Conservation (phyloP, 163 green algal species). For the Coccomyxa subellipsoidea region DNA sequence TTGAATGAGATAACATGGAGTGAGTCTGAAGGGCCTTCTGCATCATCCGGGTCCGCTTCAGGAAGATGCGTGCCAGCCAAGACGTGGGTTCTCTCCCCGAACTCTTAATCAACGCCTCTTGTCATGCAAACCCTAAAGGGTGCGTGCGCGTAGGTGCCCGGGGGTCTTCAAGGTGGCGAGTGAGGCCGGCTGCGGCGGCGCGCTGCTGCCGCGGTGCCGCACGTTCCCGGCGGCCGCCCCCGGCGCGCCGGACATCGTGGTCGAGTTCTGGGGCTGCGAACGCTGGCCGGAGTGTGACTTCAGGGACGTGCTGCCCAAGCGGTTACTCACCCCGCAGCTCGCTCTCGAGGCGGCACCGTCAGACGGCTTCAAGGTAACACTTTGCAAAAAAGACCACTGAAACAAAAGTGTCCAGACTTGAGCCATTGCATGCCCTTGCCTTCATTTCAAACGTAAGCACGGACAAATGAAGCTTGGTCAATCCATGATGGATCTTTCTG, state of each 20-base stretch:
- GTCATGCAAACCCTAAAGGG: neutral
- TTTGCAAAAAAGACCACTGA: too few species aligned
- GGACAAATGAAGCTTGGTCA: too few species aligned
- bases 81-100: too few species aligned
- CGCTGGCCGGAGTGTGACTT: conserved; percentile 39
- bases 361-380: conserved; percentile 39
- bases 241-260: neutral
- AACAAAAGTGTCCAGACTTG: neutral
- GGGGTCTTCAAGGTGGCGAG: conserved; percentile 6
- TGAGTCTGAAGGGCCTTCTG: too few species aligned
- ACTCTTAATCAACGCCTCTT: too few species aligned
- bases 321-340: conserved; percentile 32
- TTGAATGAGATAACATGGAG: too few species aligned
- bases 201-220: neutral
- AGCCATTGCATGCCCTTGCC: neutral
- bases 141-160: conserved; percentile 4
- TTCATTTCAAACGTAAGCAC: too few species aligned
- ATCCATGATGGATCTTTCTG: too few species aligned
- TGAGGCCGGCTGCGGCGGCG: neutral
- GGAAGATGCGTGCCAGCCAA: too few species aligned
- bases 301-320: conserved; percentile 8
- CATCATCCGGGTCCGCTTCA: too few species aligned
- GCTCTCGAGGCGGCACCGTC: conserved; percentile 45
- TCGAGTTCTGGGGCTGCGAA: neutral
- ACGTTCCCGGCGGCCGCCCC: neutral